Percentiles rank a stretch among this genome's conserved stretches.
Evolutionary conservation across 2,329 filamentous ascomycete genomes (phyloP).

Genomic region (Sclerotinia minor): DNA sequence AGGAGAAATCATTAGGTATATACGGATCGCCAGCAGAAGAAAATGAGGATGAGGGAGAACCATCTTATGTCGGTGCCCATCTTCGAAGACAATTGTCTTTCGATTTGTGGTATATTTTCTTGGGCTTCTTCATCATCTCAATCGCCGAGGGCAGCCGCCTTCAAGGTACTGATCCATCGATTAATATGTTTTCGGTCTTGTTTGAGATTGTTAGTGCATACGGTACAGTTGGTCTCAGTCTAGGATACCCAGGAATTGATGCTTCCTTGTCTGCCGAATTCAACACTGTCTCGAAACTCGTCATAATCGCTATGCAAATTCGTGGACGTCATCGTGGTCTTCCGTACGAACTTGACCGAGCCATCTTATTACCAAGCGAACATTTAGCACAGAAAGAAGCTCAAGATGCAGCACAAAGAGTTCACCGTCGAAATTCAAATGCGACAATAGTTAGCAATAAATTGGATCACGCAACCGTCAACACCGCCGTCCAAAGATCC

Average conservation of each 20-base stretch:
- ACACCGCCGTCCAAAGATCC: slow-evolving; percentile 25
- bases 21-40: slow-evolving; percentile 56
- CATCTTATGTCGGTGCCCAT: slow-evolving; percentile 88
- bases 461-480: slow-evolving; percentile 6
- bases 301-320: slow-evolving; percentile 69
- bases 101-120: slow-evolving; percentile 94
- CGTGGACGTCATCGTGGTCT: slow-evolving; percentile 68
- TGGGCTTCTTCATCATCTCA: slow-evolving; percentile 88
- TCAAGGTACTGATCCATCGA: slow-evolving; percentile 56
- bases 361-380: slow-evolving; percentile 67
- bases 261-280: slow-evolving; percentile 84
- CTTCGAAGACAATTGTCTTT: slow-evolving; percentile 92
- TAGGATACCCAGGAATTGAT: slow-evolving; percentile 76
- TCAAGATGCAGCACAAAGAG: slow-evolving; percentile 43
- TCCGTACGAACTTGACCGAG: slow-evolving; percentile 68
- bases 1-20: slow-evolving; percentile 81
- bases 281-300: slow-evolving; percentile 60
- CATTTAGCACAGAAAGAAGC: slow-evolving; percentile 61
- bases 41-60: slow-evolving; percentile 53
- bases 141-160: slow-evolving; percentile 81
- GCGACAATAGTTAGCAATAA: slow-evolving; percentile 22
- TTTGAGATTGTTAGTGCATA: slow-evolving; percentile 91
- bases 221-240: slow-evolving; percentile 87
- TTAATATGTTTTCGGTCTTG: slow-evolving; percentile 68
- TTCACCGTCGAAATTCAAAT: slow-evolving; percentile 30